These are phyloP conservation scores for Tephrocybe sp. DNA, from an alignment of 768 basidiomycete genomes.

Conservation along the genomic window DNA sequence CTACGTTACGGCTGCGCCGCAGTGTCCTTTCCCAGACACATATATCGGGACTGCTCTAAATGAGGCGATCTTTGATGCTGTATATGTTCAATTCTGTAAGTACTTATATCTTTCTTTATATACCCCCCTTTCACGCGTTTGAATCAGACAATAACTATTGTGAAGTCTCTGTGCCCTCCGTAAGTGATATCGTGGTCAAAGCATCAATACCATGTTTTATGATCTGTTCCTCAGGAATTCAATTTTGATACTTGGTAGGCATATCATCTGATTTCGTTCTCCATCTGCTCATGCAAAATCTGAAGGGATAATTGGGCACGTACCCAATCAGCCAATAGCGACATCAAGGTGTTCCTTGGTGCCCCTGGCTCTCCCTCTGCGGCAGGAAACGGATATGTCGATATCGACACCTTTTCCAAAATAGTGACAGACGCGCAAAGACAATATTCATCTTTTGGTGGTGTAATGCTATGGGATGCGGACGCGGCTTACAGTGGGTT, in stretches of 20 bases:
- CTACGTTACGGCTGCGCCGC: conserved; percentile 61
- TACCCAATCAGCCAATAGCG: conserved; percentile 49
- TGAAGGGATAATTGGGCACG: conserved; percentile 60
- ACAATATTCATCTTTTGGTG: conserved; percentile 59
- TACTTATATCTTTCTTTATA: conserved; percentile 2
- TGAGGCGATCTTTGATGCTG: conserved; percentile 60
- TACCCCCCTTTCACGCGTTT: conserved; percentile 4
- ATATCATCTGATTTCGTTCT: background rate
- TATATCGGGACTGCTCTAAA: conserved; percentile 58
- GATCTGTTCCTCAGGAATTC: conserved; percentile 34
- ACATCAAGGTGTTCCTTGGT: conserved; percentile 61
- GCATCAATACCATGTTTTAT: background rate
- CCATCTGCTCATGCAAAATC: background rate
- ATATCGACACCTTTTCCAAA: conserved; percentile 36
- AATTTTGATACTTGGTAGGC: conserved; percentile 47
- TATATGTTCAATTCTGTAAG: conserved; percentile 71
- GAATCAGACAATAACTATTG: conserved; percentile 56
- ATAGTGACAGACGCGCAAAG: conserved; percentile 43
- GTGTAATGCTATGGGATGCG: conserved; percentile 49
- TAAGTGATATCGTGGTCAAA: conserved; percentile 17
- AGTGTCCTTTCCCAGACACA: conserved; percentile 69
- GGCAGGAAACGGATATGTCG: conserved; percentile 52
- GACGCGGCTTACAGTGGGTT: conserved; percentile 39
- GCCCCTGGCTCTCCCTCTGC: conserved; percentile 51
- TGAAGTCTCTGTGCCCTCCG: conserved; percentile 35